Evolutionary conservation across 192 early-diverging fungal genomes (phyloP), one percentile per base, ranked within the genome.

Genomic region (Linnemannia schmuckeri): DNA sequence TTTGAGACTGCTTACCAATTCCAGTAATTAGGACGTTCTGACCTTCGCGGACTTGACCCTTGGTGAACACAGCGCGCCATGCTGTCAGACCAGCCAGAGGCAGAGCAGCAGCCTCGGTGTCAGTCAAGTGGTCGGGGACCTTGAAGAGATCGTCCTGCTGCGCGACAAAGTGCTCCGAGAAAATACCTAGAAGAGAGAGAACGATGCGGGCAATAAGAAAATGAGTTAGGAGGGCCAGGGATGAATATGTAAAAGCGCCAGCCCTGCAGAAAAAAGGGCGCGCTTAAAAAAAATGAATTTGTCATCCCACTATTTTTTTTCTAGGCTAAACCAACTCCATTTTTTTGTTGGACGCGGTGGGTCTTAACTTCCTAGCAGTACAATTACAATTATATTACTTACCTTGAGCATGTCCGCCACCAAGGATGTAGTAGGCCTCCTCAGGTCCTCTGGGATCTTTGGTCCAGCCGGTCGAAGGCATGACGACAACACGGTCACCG

Each of bases 81-180:
- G 90, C 92, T 20, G 93, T 93, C 72, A 93, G 82, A 41, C 92
- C 95, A 30, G 95, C 95, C 9, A 96, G 82, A 7, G 95, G 94
- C 27, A 96, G 72, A 70, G 95, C 94, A 13, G 95, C 94, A 4
- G 91, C 94, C 80, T 96, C 91, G 20, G 78, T 87, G 44, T 86
- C 85, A 27, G 93, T 88, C 55, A 96, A 85, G 74, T 95, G 94
- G 9, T 77, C 80, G 15, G 95, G 95, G 5, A 88, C 89, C 33
- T 84, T 82, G 54, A 91, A 87, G 7, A 95, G 80, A 20, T 93
- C 88, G 0, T 83, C 74, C 13, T 82, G 68, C n/a, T 82, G 76
- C 12, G 94, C 89, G 12, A 79, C 77, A 70, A 90, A 91, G 68
- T 90, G 89, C 76, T 94, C 91, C 22, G 93, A 85, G 42, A 94